These are phyloP conservation scores for Trichoderma reesei DNA, from an alignment of 495 filamentous ascomycete species.

Conservation along the genomic window DNA sequence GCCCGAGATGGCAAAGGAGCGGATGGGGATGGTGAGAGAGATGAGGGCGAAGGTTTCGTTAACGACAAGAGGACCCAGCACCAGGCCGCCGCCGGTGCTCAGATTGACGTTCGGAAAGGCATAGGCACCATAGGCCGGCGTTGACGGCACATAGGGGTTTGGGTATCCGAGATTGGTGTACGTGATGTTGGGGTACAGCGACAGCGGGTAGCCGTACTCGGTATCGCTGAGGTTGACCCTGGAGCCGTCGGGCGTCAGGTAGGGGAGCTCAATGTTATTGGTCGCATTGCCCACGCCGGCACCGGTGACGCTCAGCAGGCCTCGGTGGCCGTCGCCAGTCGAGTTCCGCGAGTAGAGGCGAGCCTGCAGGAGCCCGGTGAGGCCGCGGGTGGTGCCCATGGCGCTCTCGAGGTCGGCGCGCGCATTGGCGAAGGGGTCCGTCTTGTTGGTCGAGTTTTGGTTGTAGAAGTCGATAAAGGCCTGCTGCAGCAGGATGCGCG, in stretches of 20 bases:
- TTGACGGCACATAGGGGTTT: conserved; percentile 26
- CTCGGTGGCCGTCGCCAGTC: conserved; percentile 35
- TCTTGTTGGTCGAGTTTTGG: conserved; percentile 39
- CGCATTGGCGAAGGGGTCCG: conserved; percentile 35
- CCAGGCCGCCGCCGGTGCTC: conserved; percentile 38
- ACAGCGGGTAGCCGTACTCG: conserved; percentile 51
- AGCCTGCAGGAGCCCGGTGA: conserved; percentile 53
- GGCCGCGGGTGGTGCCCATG: conserved; percentile 40
- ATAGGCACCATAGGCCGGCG: conserved; percentile 29
- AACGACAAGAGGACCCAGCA: conserved; percentile 58
- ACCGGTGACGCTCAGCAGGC: conserved; percentile 54
- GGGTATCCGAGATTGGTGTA: conserved; percentile 36
- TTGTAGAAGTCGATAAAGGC: conserved; percentile 52
- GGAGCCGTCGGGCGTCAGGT: conserved; percentile 44
- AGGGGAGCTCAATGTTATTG: conserved; percentile 46
- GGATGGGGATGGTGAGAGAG: conserved; percentile 68
- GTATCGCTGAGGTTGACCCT: conserved; percentile 47
- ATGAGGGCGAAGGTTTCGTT: conserved; percentile 64
- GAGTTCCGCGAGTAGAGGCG: conserved; percentile 54
- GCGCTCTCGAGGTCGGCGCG: conserved; percentile 51
- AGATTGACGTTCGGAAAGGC: conserved; percentile 44
- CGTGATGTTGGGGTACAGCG: conserved; percentile 66
- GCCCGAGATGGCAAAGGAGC: conserved; percentile 46
- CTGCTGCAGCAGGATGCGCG: conserved; percentile 56
- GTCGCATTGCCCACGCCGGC: conserved; percentile 15